Evolutionary conservation across 2,329 filamentous ascomycete genomes (phyloP), one percentile per base, ranked within the genome.

Genomic region (Pseudofabraea citricarpa): DNA sequence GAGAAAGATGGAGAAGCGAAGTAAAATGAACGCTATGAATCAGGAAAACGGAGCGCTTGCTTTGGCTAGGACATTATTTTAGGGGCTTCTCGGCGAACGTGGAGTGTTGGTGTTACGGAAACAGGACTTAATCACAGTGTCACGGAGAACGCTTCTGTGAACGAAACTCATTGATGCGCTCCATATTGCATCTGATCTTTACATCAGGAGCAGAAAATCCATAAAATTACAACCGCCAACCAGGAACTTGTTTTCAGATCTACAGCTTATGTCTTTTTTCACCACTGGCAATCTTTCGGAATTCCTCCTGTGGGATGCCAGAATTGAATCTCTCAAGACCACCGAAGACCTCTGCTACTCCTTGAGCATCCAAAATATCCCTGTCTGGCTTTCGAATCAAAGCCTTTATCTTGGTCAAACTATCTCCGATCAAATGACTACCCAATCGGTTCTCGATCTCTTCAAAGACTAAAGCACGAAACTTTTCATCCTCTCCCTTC

Each of bases 211-310:
- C n/a, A n/a, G n/a, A n/a, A n/a, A n/a, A n/a, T n/a, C n/a, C n/a
- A n/a, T n/a, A n/a, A n/a, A n/a, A n/a, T n/a, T n/a, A n/a, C n/a
- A n/a, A n/a, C n/a, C n/a, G n/a, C n/a, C n/a, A n/a, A n/a, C n/a
- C n/a, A n/a, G n/a, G n/a, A n/a, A n/a, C n/a, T 21, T 36, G n/a
- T 21, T 10, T 19, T 19, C 21, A 31, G 16, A 38, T 32, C 56
- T 72, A 95, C 63, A 97, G 69, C 72, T 97, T 97, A 69, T 98
- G 93, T 62, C 83, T 88, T 79, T 96, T 97, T 74, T 93, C 80
- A 10, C 91, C 90, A 49, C 74, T 81, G 1, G 89, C 89, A 61
- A 97, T 70, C 73, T 87, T 90, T 58, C 75, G 70, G 62, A 97
- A 97, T 72, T 97, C 88, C 63, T 85, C 77, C 72, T 96, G 90